Percentiles rank a stretch among this genome's conserved stretches.
Evolutionary conservation across 305 asterid genomes (phyloP).

Genomic region (Rubia peregrina): DNA sequence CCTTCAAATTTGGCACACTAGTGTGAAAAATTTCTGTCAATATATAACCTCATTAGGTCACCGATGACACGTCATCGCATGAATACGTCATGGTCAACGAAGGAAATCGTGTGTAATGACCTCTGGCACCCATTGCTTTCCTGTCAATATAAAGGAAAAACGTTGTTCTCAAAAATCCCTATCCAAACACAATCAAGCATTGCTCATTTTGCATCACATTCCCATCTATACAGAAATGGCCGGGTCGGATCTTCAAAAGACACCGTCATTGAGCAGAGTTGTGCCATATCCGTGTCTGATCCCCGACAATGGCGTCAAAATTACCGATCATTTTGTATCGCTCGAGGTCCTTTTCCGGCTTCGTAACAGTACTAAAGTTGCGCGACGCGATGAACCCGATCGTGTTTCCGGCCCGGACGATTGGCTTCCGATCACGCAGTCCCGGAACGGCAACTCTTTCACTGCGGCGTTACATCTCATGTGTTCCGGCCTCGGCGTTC

Average conservation of each 20-base stretch:
- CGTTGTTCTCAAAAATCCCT: too few species aligned
- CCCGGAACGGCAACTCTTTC: slow-evolving; percentile 39
- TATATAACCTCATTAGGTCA: too few species aligned
- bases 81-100: too few species aligned
- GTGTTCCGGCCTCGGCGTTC: slow-evolving; percentile 55
- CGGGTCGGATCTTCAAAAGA: background rate
- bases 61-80: too few species aligned
- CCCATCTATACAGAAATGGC: too few species aligned
- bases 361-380: background rate
- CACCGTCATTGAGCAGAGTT: background rate
- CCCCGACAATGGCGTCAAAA: background rate
- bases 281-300: background rate
- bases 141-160: too few species aligned
- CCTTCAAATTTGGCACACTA: too few species aligned
- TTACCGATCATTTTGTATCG: background rate
- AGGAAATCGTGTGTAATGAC: too few species aligned
- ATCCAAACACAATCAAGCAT: too few species aligned
- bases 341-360: background rate
- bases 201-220: too few species aligned
- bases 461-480: slow-evolving; percentile 35
- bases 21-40: too few species aligned
- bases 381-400: background rate
- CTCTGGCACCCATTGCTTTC: too few species aligned
- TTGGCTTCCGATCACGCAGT: slow-evolving; percentile 54
- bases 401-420: slow-evolving; percentile 18